phyloP scores from a whole-genome alignment of 2,329 filamentous ascomycete genomes.

The Fusarium tanahbumbuense region DNA sequence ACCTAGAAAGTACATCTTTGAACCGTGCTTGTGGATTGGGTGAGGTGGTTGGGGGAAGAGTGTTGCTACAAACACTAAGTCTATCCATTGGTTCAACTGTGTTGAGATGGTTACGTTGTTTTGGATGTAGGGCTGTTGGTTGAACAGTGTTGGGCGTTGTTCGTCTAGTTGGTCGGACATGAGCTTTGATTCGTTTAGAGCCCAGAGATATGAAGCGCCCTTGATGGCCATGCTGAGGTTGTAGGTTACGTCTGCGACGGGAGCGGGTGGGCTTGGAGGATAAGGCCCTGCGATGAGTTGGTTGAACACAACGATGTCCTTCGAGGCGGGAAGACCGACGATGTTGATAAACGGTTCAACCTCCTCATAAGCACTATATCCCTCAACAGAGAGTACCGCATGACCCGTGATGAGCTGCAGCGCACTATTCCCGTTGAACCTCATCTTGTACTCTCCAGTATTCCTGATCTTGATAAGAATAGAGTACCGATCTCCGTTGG shows the following conservation, averaged over 20 bases:
- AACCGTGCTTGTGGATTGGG: conserved; percentile 73
- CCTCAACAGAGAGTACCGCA: conserved; percentile 58
- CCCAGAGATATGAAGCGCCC: conserved; percentile 64
- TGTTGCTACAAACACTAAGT: conserved; percentile 63
- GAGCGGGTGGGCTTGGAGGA: conserved; percentile 57
- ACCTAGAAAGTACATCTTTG: conserved; percentile 69
- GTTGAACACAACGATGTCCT: conserved; percentile 58
- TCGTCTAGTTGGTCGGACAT: conserved; percentile 53
- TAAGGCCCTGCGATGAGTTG: conserved; percentile 58
- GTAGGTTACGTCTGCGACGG: conserved; percentile 59
- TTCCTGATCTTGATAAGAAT: conserved; percentile 61
- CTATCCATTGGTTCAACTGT: conserved; percentile 63
- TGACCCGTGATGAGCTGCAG: conserved; percentile 67
- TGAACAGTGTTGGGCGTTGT: conserved; percentile 59
- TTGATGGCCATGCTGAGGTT: conserved; percentile 55
- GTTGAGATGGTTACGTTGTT: conserved; percentile 63
- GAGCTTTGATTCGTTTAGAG: conserved; percentile 60
- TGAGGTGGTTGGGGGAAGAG: conserved; percentile 62
- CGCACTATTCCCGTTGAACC: conserved; percentile 60
- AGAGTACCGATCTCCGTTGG: conserved; percentile 65
- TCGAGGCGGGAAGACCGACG: conserved; percentile 57
- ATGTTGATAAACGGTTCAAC: conserved; percentile 62
- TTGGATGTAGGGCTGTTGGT: conserved; percentile 48
- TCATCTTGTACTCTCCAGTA: conserved; percentile 64
- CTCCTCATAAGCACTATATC: conserved; percentile 33